These are phyloP conservation scores for Pelargonium australe DNA, from an alignment of 441 rosid species.

Conservation along the genomic window DNA sequence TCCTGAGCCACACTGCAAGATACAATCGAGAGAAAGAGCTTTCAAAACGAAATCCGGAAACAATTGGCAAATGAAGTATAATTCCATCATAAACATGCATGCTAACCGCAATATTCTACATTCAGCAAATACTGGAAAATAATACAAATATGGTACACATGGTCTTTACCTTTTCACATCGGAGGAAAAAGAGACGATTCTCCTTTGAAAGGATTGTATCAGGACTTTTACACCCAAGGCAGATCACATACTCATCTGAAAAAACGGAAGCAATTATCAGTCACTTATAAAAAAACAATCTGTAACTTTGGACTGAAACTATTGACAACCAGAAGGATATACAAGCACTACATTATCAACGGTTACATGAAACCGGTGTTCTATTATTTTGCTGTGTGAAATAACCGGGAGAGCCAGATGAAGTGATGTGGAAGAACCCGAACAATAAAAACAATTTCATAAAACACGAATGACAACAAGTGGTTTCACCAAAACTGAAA, in stretches of 20 bases:
- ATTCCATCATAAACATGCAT: background rate
- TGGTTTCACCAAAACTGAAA: background rate
- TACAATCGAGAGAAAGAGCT: background rate
- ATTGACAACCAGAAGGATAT: too few species aligned
- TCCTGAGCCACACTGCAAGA: slow-evolving; percentile 83
- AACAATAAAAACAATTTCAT: background rate
- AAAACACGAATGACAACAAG: background rate
- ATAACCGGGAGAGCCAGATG: background rate
- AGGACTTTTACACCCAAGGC: slow-evolving; percentile 82
- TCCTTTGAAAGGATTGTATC: slow-evolving; percentile 66
- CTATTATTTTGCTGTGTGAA: background rate
- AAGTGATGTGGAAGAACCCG: background rate
- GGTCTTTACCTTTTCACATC: slow-evolving; percentile 46
- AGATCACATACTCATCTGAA: slow-evolving; percentile 71
- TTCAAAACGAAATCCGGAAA: background rate
- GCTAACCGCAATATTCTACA: slow-evolving; percentile 26
- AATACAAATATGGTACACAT: too few species aligned
- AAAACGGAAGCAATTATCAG: slow-evolving; percentile 10
- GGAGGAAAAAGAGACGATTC: slow-evolving; percentile 64
- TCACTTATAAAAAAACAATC: too few species aligned
- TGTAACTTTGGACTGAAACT: too few species aligned
- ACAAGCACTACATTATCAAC: too few species aligned
- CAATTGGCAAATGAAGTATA: background rate
- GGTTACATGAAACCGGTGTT: background rate
- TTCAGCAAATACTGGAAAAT: too few species aligned